Conservation (phyloP, 305 asterid genomes). For the Withania somnifera region DNA sequence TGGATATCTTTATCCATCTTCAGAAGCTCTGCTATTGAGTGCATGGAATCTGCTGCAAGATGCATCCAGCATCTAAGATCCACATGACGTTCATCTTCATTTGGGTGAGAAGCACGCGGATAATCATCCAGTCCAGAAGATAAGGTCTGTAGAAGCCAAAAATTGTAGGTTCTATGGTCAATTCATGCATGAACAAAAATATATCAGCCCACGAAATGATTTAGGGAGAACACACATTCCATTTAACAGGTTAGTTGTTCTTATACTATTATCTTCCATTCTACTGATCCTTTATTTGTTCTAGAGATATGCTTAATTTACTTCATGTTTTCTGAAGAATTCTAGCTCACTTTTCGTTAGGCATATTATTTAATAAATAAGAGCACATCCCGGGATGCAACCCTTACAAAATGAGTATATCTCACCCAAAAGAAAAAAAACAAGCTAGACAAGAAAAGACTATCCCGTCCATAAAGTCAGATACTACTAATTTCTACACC, state of each 20-base stretch:
- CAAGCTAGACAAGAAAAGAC: neutral
- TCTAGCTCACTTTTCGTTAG: neutral
- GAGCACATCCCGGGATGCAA: neutral
- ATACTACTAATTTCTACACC: neutral
- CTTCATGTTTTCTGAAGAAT: neutral
- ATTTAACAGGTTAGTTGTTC: neutral
- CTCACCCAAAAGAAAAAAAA: neutral
- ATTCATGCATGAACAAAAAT: neutral
- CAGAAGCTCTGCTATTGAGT: conserved; percentile 67
- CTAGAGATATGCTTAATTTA: neutral
- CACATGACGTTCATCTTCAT: conserved; percentile 83
- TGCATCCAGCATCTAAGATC: conserved; percentile 99
- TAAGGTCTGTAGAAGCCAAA: conserved; percentile 44
- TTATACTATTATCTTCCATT: neutral
- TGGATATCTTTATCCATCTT: conserved; percentile 45
- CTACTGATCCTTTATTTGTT: neutral
- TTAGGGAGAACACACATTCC: neutral
- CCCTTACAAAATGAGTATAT: neutral
- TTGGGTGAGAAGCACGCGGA: conserved; percentile 99
- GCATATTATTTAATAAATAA: neutral
- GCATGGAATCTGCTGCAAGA: conserved; percentile 94
- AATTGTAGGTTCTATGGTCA: neutral
- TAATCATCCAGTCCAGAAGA: conserved; percentile 98
- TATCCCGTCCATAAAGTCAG: neutral
- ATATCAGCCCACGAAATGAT: neutral